Evolutionary conservation across 2,329 filamentous ascomycete genomes (phyloP).

Genomic region (Rhytidhysteron rufulum): DNA sequence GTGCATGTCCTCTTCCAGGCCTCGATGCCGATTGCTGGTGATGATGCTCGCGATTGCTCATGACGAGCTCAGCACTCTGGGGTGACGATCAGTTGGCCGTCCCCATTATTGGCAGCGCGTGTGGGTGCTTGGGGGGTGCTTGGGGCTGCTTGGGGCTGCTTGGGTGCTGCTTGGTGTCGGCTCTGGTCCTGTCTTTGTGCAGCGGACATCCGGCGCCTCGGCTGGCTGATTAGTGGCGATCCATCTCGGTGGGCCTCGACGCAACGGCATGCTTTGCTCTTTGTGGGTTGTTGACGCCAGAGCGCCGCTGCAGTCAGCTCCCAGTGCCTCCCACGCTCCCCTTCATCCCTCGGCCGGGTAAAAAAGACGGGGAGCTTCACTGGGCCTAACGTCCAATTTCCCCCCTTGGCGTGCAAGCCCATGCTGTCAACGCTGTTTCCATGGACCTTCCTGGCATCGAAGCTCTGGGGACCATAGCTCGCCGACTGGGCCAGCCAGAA

Average conservation of each 20-base stretch:
- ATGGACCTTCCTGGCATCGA: conserved; percentile 25
- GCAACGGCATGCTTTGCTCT: not conserved
- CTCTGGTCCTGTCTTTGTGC: conserved; percentile 1
- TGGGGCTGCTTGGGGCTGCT: not conserved
- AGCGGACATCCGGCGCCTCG: conserved; percentile 26
- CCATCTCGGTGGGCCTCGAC: conserved; percentile 7
- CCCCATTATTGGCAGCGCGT: conserved; percentile 5
- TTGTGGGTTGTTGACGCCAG: conserved; percentile 15
- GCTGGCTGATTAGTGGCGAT: conserved; percentile 25
- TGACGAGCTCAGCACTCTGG: no score
- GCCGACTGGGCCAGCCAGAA: conserved; percentile 19
- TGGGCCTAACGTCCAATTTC: conserved; percentile 27
- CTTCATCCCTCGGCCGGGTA: conserved; percentile 35
- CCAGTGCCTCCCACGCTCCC: conserved; percentile 1
- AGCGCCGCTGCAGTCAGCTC: conserved; percentile 7
- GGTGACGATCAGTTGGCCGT: conserved; percentile 15
- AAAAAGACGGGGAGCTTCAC: conserved; percentile 24
- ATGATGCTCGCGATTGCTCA: no score
- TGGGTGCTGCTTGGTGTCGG: not conserved
- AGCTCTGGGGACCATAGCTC: conserved; percentile 8
- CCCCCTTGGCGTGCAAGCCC: conserved; percentile 18
- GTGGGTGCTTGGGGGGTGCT: not conserved
- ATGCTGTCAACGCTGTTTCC: conserved; percentile 14
- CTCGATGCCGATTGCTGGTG: conserved; percentile 13
- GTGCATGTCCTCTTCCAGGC: no score